A percentile compares a stretch with the other conserved stretches of the same genome.
Evolutionary conservation across 805 yeast species (phyloP).

Genomic region (Saccharomycopsis sp.): DNA sequence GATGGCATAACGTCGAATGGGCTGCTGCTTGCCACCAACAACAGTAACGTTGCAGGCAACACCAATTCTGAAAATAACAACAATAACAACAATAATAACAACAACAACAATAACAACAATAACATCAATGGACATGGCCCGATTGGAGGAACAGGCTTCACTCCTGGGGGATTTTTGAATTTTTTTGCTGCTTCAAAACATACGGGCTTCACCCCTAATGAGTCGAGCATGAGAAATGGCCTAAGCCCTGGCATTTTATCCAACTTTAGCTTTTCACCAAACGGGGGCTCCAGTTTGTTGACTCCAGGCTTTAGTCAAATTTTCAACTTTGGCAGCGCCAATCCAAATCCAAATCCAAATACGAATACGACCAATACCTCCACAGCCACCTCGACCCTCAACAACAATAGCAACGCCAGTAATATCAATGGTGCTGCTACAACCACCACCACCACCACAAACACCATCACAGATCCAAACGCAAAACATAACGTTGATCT

Average conservation of each 20-base stretch:
- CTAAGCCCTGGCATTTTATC: slow-evolving; percentile 53
- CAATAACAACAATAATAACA: too few relatives aligned
- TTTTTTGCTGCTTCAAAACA: slow-evolving; percentile 1
- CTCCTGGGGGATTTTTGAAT: slow-evolving; percentile 2
- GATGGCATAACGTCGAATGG: too few relatives aligned
- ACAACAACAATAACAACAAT: too few relatives aligned
- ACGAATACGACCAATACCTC: background rate
- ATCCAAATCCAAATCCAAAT: background rate
- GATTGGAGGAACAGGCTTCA: too few relatives aligned
- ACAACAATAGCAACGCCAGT: slow-evolving; percentile 11
- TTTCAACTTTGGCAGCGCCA: slow-evolving; percentile 21
- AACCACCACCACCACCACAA: too few relatives aligned
- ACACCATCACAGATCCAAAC: too few relatives aligned
- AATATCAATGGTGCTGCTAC: background rate
- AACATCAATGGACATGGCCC: too few relatives aligned
- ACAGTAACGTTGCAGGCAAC: too few relatives aligned
- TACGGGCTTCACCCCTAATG: slow-evolving; percentile 37
- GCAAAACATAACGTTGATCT: too few relatives aligned
- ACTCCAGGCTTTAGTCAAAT: slow-evolving; percentile 37
- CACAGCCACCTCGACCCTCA: slow-evolving; percentile 14
- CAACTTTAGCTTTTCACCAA: slow-evolving; percentile 30
- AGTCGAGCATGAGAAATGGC: slow-evolving; percentile 62
- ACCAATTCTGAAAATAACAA: too few relatives aligned
- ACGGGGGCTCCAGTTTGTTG: slow-evolving; percentile 36
- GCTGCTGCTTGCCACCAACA: too few relatives aligned